phyloP scores from a whole-genome alignment of 1,139 yeast species.

The Suhomyces maxii region DNA sequence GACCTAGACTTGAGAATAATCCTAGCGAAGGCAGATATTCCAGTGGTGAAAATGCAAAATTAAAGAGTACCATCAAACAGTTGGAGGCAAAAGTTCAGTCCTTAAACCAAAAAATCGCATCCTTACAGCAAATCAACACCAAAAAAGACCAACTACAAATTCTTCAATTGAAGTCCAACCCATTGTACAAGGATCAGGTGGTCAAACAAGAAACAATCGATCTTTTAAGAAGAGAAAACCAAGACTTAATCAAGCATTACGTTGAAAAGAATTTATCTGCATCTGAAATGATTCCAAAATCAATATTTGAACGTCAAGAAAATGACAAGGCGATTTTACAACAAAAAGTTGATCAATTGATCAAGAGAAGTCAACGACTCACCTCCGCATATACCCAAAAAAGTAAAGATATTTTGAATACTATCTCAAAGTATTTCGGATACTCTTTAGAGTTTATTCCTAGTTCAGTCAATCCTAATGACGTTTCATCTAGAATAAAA shows the following conservation, averaged over 20 bases:
- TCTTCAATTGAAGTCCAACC: constrained; percentile 66
- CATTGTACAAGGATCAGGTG: constrained; percentile 63
- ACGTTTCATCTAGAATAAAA: constrained; percentile 53
- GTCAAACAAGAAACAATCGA: constrained; percentile 57
- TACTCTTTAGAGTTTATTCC: constrained; percentile 71
- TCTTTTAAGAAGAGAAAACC: constrained; percentile 59
- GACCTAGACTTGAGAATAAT: constrained; percentile 23
- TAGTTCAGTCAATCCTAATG: constrained; percentile 54
- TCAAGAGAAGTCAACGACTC: constrained; percentile 60
- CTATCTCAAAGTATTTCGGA: constrained; percentile 71
- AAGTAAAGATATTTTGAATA: constrained; percentile 70
- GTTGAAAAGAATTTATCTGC: constrained; percentile 16
- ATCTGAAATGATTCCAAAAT: constrained; percentile 47
- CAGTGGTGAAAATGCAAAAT: constrained; percentile 31
- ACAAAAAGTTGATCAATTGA: constrained; percentile 48
- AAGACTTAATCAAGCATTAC: constrained; percentile 42
- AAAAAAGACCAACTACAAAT: constrained; percentile 49
- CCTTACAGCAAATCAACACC: constrained; percentile 22
- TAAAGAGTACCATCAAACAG: constrained; percentile 34
- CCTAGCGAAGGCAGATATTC: not conserved
- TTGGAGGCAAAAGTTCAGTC: constrained; percentile 36
- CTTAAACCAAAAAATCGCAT: constrained; percentile 29
- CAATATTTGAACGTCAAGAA: constrained; percentile 65
- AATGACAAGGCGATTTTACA: constrained; percentile 54
- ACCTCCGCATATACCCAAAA: constrained; percentile 66